These are phyloP conservation scores for Hypoxylon sp. DNA, from an alignment of 2,329 filamentous ascomycete species.

Conservation along the genomic window DNA sequence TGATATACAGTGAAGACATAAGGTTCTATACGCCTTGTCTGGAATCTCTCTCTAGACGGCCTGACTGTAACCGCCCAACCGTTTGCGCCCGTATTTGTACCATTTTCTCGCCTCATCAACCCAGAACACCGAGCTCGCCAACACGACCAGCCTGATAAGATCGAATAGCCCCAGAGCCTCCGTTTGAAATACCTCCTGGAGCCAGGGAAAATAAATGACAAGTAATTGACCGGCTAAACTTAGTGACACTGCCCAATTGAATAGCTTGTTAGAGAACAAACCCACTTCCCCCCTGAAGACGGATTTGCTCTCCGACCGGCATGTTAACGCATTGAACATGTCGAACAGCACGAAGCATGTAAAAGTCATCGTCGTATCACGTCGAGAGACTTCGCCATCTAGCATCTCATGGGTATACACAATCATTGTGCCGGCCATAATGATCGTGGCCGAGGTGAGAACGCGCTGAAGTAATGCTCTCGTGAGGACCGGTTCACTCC, in stretches of 20 bases:
- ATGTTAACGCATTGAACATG: constrained; percentile 98
- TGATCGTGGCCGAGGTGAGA: constrained; percentile 86
- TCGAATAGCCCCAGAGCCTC: constrained; percentile 84
- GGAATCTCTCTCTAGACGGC: constrained; percentile 65
- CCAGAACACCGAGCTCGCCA: constrained; percentile 95
- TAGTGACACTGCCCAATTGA: constrained; percentile 94
- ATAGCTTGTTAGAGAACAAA: constrained; percentile 89
- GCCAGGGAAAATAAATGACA: constrained; percentile 94
- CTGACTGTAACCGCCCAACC: constrained; percentile 75
- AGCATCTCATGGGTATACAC: constrained; percentile 95
- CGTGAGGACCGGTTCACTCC: constrained; percentile 93
- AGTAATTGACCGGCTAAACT: constrained; percentile 88
- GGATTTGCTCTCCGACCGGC: constrained; percentile 91
- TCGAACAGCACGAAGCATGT: constrained; percentile 99
- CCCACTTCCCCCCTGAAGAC: constrained; percentile 88
- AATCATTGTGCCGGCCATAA: constrained; percentile 91
- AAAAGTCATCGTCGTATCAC: constrained; percentile 99
- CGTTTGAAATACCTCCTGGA: constrained; percentile 96
- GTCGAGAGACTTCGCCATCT: constrained; percentile 86
- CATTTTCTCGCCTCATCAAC: constrained; percentile 93
- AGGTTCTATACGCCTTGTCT: not conserved
- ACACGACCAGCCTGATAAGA: constrained; percentile 77
- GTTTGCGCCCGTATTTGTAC: constrained; percentile 72
- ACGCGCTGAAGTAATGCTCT: constrained; percentile 85
- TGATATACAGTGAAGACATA: constrained; percentile 14